These are phyloP conservation scores for Cercospora brassicicola DNA, from an alignment of 2,329 filamentous ascomycete genomes.

Conservation along the genomic window DNA sequence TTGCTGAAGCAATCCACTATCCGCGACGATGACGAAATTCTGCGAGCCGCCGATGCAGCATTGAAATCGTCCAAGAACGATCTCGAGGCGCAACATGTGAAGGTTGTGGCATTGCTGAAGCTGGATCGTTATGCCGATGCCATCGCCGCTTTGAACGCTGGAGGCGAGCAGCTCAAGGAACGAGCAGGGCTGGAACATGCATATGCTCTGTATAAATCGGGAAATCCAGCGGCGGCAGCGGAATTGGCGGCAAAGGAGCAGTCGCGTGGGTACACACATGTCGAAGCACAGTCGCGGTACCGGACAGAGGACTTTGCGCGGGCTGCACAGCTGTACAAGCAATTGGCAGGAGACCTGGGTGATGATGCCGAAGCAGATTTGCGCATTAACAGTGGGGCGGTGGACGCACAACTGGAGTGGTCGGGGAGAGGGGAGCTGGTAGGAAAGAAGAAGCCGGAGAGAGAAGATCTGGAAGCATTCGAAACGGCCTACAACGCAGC, in stretches of 20 bases:
- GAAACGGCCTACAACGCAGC: constrained; percentile 81
- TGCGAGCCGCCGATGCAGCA: constrained; percentile 61
- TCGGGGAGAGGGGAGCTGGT: constrained; percentile 56
- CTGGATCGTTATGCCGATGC: constrained; percentile 81
- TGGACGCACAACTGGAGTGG: constrained; percentile 73
- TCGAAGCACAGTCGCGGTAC: constrained; percentile 69
- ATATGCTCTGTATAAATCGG: constrained; percentile 82
- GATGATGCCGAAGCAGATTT: constrained; percentile 70
- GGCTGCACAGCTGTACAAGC: constrained; percentile 63
- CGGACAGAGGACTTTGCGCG: constrained; percentile 71
- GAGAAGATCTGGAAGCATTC: constrained; percentile 70
- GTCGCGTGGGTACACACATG: constrained; percentile 56
- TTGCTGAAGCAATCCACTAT: constrained; percentile 60
- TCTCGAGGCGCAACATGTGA: constrained; percentile 64
- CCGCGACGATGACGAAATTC: constrained; percentile 71
- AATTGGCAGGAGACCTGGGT: constrained; percentile 53
- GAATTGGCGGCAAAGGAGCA: constrained; percentile 47
- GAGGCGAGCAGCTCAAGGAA: constrained; percentile 60
- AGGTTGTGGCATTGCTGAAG: constrained; percentile 73
- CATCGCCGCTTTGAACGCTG: constrained; percentile 65
- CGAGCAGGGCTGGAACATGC: constrained; percentile 68
- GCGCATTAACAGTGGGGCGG: constrained; percentile 71
- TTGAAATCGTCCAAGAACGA: constrained; percentile 62
- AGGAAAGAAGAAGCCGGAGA: constrained; percentile 56
- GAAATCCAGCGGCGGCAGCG: constrained; percentile 65